Conservation (phyloP, 495 filamentous ascomycete species). For the Tuber indicum region DNA sequence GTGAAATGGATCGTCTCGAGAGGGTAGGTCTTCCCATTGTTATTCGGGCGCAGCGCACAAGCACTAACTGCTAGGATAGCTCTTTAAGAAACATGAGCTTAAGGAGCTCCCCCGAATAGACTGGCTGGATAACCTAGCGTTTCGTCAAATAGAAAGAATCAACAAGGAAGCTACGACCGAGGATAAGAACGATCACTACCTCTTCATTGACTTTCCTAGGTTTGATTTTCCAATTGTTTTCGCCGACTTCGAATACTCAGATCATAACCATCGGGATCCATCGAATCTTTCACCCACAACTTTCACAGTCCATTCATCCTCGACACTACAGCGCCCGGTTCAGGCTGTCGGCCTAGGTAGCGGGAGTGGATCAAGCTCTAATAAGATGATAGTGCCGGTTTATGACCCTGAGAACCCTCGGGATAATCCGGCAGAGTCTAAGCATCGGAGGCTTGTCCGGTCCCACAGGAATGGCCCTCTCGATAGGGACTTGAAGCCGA, state of each 20-base stretch:
- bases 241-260: slow-evolving; percentile 76
- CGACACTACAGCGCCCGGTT: slow-evolving; percentile 59
- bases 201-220: slow-evolving; percentile 85
- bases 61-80: slow-evolving; percentile 39
- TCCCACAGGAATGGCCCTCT: slow-evolving; percentile 88
- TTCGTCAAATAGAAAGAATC: slow-evolving; percentile 64
- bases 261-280: slow-evolving; percentile 60
- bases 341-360: background rate
- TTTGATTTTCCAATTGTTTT: slow-evolving; percentile 97
- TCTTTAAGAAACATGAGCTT: slow-evolving; percentile 98
- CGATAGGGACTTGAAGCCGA: slow-evolving; percentile 89
- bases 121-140: slow-evolving; percentile 92
- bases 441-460: slow-evolving; percentile 83
- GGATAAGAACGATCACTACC: slow-evolving; percentile 41
- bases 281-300: slow-evolving; percentile 40
- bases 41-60: background rate
- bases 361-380: background rate
- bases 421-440: slow-evolving; percentile 92
- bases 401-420: slow-evolving; percentile 88
- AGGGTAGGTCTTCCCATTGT: slow-evolving; percentile 17
- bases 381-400: slow-evolving; percentile 58
- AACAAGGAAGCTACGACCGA: slow-evolving; percentile 38
- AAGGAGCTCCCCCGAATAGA: slow-evolving; percentile 85
- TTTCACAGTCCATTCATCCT: slow-evolving; percentile 54
- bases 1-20: slow-evolving; percentile 45